phyloP scores from a whole-genome alignment of 2,329 filamentous ascomycete genomes.

The Penicillium vulpinum region DNA sequence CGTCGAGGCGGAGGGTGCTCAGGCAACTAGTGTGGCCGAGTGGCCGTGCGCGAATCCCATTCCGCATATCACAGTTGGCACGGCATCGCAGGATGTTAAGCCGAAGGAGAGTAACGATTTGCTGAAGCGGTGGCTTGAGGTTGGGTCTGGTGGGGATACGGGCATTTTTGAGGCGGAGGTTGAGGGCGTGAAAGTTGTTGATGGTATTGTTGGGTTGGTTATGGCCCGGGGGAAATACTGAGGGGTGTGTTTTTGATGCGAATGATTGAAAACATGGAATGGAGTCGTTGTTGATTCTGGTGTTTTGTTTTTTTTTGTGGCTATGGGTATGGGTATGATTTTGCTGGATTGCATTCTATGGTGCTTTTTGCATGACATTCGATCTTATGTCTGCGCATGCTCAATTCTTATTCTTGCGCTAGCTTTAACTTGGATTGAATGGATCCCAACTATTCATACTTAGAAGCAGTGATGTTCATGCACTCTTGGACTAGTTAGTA shows the following conservation, averaged over 20 bases:
- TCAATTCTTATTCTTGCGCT: neutral
- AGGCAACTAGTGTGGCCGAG: too few species aligned
- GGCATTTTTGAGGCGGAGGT: conserved; percentile 58
- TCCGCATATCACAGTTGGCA: conserved; percentile 89
- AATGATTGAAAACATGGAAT: conserved; percentile 11
- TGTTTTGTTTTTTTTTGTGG: neutral
- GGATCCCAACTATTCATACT: neutral
- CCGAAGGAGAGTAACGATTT: conserved; percentile 93
- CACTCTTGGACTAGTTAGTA: neutral
- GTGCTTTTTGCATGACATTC: neutral
- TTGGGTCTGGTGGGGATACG: conserved; percentile 51
- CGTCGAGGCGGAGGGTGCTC: neutral
- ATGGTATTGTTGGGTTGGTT: conserved; percentile 56
- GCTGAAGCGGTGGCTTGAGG: conserved; percentile 70
- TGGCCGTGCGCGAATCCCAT: conserved; percentile 75
- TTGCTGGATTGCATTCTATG: neutral
- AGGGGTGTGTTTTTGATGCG: neutral
- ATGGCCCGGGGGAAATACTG: conserved; percentile 36
- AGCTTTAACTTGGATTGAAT: neutral
- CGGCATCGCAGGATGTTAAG: conserved; percentile 71
- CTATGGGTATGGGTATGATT: neutral
- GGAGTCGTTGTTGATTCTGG: neutral
- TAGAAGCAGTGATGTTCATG: neutral
- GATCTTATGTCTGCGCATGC: neutral
- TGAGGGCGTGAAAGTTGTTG: conserved; percentile 55